Evolutionary conservation across 768 basidiomycete species (phyloP).

Genomic region (Lentinula guzmanii): DNA sequence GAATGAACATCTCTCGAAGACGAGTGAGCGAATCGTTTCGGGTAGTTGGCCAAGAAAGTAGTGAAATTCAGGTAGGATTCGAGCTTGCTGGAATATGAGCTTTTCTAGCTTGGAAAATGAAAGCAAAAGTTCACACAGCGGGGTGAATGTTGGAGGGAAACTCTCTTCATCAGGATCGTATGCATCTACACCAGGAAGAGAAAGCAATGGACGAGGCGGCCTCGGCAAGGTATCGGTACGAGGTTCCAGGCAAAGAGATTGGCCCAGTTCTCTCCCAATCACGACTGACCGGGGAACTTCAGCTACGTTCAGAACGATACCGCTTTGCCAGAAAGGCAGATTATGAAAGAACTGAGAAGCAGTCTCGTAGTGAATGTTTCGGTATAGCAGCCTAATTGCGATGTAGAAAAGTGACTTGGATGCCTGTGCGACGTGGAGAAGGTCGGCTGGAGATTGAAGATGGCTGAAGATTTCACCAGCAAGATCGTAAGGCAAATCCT

Average conservation of each 20-base stretch:
- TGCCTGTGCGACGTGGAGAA: not conserved
- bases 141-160: not conserved
- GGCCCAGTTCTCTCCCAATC: not conserved
- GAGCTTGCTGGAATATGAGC: not conserved
- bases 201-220: not conserved
- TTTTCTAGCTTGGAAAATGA: not conserved
- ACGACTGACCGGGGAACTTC: not conserved
- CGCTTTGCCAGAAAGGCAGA: not conserved
- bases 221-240: not conserved
- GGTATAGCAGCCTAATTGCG: not conserved
- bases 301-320: not conserved
- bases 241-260: not conserved
- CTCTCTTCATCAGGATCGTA: not conserved
- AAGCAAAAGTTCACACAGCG: not conserved
- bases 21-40: not conserved
- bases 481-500: not conserved
- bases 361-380: not conserved
- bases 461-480: constrained; percentile 2
- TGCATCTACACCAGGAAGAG: not conserved
- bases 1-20: not conserved
- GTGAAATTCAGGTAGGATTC: not conserved
- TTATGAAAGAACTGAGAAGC: not conserved
- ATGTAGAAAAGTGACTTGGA: not conserved
- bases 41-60: not conserved
- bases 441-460: not conserved